phyloP scores from a whole-genome alignment of 805 yeast species.

The Blastobotrys robertii region DNA sequence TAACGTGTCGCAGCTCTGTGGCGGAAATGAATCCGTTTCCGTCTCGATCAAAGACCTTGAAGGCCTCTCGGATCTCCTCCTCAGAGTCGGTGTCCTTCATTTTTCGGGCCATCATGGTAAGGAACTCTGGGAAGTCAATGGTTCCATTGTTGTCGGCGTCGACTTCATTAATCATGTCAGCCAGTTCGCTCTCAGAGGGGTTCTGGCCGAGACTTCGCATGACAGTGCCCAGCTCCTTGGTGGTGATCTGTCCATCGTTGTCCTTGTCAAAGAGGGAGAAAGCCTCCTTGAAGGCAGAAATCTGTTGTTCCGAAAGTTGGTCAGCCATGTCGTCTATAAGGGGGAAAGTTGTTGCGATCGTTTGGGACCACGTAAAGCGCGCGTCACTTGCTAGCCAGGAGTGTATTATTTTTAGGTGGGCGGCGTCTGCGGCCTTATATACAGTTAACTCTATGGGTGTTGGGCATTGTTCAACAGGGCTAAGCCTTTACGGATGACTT shows the following conservation, averaged over 20 bases:
- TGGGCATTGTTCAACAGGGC: no score
- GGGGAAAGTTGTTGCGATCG: no score
- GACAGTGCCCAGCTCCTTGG: conserved; percentile 92
- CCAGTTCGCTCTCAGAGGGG: conserved; percentile 91
- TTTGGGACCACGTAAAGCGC: no score
- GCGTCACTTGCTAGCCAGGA: no score
- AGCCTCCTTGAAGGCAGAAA: conserved; percentile 95
- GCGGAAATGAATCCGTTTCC: conserved; percentile 97
- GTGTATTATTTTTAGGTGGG: neutral
- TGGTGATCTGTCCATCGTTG: conserved; percentile 92
- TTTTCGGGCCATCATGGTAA: conserved; percentile 83
- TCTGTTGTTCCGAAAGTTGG: conserved; percentile 88
- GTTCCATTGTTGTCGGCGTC: conserved; percentile 92
- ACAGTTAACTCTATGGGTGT: no score
- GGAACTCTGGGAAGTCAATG: conserved; percentile 72
- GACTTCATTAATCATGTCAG: conserved; percentile 95
- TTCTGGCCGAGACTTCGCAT: conserved; percentile 99
- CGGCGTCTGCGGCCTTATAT: no score
- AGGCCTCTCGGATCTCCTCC: conserved; percentile 95
- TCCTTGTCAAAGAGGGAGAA: conserved; percentile 95
- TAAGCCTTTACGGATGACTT: no score
- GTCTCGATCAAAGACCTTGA: conserved; percentile 87
- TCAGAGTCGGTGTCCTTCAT: conserved; percentile 95
- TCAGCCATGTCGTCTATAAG: conserved; percentile 42
- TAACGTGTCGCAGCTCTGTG: conserved; percentile 91